These are phyloP conservation scores for Kodamaea fukazawae DNA, from an alignment of 805 yeast species.

Conservation along the genomic window DNA sequence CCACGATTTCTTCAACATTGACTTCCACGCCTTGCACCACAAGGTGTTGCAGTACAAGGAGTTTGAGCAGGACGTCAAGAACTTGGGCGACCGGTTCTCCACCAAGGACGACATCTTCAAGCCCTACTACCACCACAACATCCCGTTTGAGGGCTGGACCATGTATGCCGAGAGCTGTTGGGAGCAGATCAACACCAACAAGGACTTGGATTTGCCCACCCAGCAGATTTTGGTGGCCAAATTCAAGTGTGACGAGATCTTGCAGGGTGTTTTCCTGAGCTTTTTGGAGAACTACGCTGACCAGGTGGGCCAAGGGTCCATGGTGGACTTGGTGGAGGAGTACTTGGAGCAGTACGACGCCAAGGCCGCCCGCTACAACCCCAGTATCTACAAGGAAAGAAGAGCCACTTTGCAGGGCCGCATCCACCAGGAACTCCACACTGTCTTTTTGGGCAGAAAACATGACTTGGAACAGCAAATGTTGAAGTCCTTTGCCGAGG, in stretches of 20 bases:
- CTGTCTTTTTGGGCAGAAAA: constrained; percentile 38
- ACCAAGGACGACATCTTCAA: constrained; percentile 50
- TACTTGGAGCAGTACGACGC: constrained; percentile 58
- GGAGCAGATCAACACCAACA: constrained; percentile 90
- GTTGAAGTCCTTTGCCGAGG: constrained; percentile 10
- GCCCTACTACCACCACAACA: constrained; percentile 70
- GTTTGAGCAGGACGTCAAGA: constrained; percentile 58
- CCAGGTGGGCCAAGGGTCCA: constrained; percentile 10
- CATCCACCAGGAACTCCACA: constrained; percentile 40
- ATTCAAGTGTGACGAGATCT: constrained; percentile 90
- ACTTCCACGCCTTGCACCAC: constrained; percentile 80
- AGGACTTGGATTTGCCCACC: constrained; percentile 93
- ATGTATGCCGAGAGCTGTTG: constrained; percentile 87
- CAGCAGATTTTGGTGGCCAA: constrained; percentile 94
- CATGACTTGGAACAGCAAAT: constrained; percentile 15
- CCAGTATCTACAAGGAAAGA: constrained; percentile 64
- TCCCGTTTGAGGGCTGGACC: constrained; percentile 97
- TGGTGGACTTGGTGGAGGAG: constrained; percentile 43
- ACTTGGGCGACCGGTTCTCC: constrained; percentile 62
- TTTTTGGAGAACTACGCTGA: constrained; percentile 22
- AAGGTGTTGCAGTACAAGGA: constrained; percentile 76
- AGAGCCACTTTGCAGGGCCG: constrained; percentile 46
- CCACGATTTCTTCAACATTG: constrained; percentile 78
- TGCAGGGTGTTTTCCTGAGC: constrained; percentile 35
- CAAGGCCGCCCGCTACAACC: constrained; percentile 73